Evolutionary conservation across 768 basidiomycete species (phyloP).

Genomic region (Mycena rebaudengoi): DNA sequence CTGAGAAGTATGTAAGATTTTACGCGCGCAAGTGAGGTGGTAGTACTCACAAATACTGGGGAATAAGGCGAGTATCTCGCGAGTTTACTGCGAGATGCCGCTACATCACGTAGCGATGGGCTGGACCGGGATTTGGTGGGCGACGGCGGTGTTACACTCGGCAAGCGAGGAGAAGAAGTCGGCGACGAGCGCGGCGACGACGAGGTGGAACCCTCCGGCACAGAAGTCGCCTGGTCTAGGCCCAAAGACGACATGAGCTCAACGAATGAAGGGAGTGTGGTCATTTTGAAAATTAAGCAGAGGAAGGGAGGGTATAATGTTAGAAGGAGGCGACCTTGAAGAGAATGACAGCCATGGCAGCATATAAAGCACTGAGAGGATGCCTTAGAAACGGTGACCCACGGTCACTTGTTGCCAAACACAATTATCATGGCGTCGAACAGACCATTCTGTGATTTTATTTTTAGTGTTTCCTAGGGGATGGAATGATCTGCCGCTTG

Average conservation of each 20-base stretch:
- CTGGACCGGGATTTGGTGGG: constrained; percentile 54
- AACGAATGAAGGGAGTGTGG: constrained; percentile 85
- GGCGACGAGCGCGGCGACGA: constrained; percentile 57
- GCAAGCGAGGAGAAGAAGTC: constrained; percentile 46
- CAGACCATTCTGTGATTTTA: constrained; percentile 42
- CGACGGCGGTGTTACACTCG: constrained; percentile 42
- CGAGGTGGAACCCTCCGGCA: constrained; percentile 47
- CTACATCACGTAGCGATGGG: constrained; percentile 51
- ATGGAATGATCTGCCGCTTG: constrained; percentile 48
- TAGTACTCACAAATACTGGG: constrained; percentile 45
- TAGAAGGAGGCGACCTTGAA: constrained; percentile 37
- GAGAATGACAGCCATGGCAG: neutral
- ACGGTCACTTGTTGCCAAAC: constrained; percentile 64
- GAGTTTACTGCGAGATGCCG: constrained; percentile 43
- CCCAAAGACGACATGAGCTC: constrained; percentile 88
- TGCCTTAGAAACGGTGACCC: constrained; percentile 64
- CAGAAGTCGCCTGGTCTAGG: constrained; percentile 58
- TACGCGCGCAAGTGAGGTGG: neutral
- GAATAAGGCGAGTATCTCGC: constrained; percentile 63
- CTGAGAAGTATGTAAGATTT: constrained; percentile 7
- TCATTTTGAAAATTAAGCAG: constrained; percentile 54
- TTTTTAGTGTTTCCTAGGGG: constrained; percentile 82
- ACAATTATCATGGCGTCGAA: constrained; percentile 50
- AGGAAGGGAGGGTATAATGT: constrained; percentile 42
- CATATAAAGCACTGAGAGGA: constrained; percentile 48